Conservation (phyloP, 2,329 filamentous ascomycete genomes). For the Talaromyces rugulosus region DNA sequence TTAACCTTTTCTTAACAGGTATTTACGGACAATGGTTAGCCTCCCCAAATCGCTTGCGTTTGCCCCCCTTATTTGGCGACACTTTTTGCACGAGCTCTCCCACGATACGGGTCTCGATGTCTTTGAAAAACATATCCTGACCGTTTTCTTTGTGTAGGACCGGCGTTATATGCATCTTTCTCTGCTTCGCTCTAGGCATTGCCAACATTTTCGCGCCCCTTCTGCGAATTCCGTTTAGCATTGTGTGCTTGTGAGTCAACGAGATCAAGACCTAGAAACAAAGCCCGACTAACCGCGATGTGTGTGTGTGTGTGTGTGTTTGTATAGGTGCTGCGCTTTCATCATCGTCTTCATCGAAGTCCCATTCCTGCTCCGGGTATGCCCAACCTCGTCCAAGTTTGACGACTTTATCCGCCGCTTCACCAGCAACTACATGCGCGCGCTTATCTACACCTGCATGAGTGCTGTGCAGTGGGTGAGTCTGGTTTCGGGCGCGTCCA, state of each 20-base stretch:
- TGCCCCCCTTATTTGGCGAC: neutral
- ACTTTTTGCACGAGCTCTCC: neutral
- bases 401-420: slow-evolving; percentile 86
- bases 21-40: slow-evolving; percentile 67
- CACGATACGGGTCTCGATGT: neutral
- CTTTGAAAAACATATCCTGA: neutral
- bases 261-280: slow-evolving; percentile 20
- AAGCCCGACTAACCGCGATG: neutral
- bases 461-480: slow-evolving; percentile 80
- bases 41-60: neutral
- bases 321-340: slow-evolving; percentile 62
- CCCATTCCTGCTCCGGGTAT: slow-evolving; percentile 92
- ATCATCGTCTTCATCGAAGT: slow-evolving; percentile 84
- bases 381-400: slow-evolving; percentile 86
- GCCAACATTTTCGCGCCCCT: slow-evolving; percentile 61
- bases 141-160: slow-evolving; percentile 28
- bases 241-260: slow-evolving; percentile 52
- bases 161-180: slow-evolving; percentile 57
- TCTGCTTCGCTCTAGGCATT: slow-evolving; percentile 65
- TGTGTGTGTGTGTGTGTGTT: neutral
- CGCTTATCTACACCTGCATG: slow-evolving; percentile 78
- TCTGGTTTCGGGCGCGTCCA: slow-evolving; percentile 59
- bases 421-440: slow-evolving; percentile 96
- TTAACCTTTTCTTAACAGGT: slow-evolving; percentile 39
- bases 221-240: slow-evolving; percentile 58